Evolutionary conservation across 129 eudicot species (phyloP).

Genomic region (Chrysanthemum makinoi): DNA sequence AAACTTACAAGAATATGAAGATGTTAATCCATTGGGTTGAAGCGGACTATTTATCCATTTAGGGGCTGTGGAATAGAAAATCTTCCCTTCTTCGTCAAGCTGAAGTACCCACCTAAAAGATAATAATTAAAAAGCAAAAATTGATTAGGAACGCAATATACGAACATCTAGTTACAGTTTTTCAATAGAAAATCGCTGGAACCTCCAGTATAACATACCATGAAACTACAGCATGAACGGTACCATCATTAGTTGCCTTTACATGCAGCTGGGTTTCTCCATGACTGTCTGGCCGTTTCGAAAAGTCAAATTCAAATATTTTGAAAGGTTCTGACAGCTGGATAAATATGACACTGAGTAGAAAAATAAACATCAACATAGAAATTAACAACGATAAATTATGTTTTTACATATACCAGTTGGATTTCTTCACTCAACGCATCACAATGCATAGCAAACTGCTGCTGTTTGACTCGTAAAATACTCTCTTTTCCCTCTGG

Average conservation of each 20-base stretch:
- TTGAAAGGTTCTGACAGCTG: conserved; percentile 98
- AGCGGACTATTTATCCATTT: conserved; percentile 51
- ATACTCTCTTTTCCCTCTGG: conserved; percentile 49
- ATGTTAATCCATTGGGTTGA: conserved; percentile 23
- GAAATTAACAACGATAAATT: background rate
- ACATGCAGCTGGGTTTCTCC: conserved; percentile 51
- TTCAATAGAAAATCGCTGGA: conserved; percentile 8
- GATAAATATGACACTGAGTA: conserved; percentile 38
- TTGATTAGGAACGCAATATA: background rate
- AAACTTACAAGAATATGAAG: conserved; percentile 45
- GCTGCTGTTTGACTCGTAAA: conserved; percentile 59
- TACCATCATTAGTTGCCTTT: conserved; percentile 69
- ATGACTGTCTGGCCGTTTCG: conserved; percentile 79
- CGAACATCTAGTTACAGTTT: background rate
- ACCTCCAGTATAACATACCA: conserved; percentile 51
- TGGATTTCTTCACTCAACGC: conserved; percentile 64
- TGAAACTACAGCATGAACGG: conserved; percentile 81
- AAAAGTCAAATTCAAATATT: conserved; percentile 89
- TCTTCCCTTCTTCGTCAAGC: conserved; percentile 83
- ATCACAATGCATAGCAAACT: conserved; percentile 85
- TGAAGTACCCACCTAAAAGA: conserved; percentile 88
- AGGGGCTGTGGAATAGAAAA: conserved; percentile 89
- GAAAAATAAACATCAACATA: conserved; percentile 13
- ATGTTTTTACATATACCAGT: conserved; percentile 40
- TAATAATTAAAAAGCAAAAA: background rate